These are phyloP conservation scores for Tuber microsphaerosporum DNA, from an alignment of 495 filamentous ascomycete species.

Conservation along the genomic window DNA sequence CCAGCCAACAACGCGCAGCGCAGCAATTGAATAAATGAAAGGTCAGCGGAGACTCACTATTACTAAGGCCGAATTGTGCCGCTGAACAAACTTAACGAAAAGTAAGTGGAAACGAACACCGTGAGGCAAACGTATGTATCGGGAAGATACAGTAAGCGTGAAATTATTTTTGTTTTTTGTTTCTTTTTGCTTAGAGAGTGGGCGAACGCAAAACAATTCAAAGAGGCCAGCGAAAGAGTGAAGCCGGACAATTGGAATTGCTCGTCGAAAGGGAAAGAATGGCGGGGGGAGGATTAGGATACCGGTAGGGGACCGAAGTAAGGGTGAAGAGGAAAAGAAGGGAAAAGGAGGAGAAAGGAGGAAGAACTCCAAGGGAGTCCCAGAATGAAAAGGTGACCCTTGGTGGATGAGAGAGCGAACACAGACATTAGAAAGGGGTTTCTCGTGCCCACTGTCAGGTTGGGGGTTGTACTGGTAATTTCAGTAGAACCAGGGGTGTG, in stretches of 20 bases:
- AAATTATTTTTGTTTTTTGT: neutral
- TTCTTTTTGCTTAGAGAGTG: neutral
- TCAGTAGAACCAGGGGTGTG: neutral
- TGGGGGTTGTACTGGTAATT: neutral
- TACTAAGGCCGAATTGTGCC: constrained; percentile 21
- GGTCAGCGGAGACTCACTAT: constrained; percentile 28
- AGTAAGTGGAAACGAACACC: neutral
- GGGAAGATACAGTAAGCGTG: constrained; percentile 16
- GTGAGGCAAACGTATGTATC: constrained; percentile 2
- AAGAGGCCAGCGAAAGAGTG: constrained; percentile 39
- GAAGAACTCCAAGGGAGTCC: constrained; percentile 7
- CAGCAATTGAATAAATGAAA: constrained; percentile 17
- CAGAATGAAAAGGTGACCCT: neutral
- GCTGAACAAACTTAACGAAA: neutral
- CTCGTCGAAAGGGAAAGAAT: constrained; percentile 19
- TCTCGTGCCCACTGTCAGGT: neutral
- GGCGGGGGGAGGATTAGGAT: constrained; percentile 20
- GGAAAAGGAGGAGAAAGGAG: constrained; percentile 11
- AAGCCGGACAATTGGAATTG: constrained; percentile 38
- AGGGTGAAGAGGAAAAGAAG: constrained; percentile 21
- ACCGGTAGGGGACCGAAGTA: constrained; percentile 12
- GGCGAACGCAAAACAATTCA: constrained; percentile 22
- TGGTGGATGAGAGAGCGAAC: neutral
- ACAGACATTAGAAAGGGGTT: neutral
- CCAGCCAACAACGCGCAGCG: constrained; percentile 10